Percentiles rank a stretch among this genome's conserved stretches.
Evolutionary conservation across 208 protist species (phyloP).

Genomic region (Crithidia expoeki): DNA sequence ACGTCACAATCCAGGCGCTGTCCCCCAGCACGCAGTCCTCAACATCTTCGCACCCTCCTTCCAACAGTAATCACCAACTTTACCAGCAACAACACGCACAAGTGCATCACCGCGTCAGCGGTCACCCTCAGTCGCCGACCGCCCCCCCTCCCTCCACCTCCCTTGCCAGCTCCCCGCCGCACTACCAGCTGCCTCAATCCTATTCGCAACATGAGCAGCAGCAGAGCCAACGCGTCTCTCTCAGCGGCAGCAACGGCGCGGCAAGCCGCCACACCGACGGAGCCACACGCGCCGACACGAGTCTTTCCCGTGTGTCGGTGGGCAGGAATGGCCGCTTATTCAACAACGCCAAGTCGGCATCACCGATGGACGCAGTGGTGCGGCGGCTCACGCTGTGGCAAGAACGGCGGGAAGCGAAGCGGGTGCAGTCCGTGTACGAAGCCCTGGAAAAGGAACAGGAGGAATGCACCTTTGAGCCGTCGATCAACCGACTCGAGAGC

Average conservation of each 20-base stretch:
- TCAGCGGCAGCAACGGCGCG: not conserved
- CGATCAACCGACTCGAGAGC: conserved; percentile 20
- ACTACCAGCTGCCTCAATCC: conserved; percentile 1
- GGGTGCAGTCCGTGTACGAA: conserved; percentile 65
- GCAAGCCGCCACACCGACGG: not conserved
- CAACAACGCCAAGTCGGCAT: not conserved
- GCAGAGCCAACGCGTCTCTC: not conserved
- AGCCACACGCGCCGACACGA: not conserved
- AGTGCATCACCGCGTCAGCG: not conserved
- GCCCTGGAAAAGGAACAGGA: conserved; percentile 51
- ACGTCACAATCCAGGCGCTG: not conserved
- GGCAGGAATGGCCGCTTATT: not conserved
- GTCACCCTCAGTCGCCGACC: not conserved
- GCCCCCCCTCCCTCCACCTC: not conserved
- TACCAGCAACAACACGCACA: no score
- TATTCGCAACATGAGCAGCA: conserved; percentile 4
- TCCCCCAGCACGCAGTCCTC: not conserved
- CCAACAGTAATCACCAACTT: no score
- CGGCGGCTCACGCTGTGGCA: conserved; percentile 62
- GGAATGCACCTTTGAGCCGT: conserved; percentile 59
- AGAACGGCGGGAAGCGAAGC: conserved; percentile 61
- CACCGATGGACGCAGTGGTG: conserved; percentile 32
- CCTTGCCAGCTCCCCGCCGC: conserved; percentile 7
- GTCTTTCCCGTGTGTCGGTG: not conserved
- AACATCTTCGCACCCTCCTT: not conserved